Evolutionary conservation across 257 asterid species (phyloP), one percentile per base, ranked within the genome.

Genomic region (Rubia yunnanensis): DNA sequence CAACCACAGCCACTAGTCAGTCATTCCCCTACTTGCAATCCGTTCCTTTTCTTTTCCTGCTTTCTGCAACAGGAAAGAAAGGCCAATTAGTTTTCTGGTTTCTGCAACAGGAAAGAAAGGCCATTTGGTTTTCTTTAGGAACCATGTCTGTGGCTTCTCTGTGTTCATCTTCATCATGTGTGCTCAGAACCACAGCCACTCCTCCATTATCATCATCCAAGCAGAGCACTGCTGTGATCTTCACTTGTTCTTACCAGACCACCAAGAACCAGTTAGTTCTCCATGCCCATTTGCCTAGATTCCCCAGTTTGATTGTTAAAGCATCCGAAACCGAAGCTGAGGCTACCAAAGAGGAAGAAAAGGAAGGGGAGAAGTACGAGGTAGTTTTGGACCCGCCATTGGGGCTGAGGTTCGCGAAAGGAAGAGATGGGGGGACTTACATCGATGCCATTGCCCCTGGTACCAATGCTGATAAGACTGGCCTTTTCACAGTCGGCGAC

Each of bases 361-460:
- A n/a, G n/a, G 64, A 59, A 18, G 84, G 76, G 32, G 84, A 76
- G 1, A 30, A 77, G 67, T 80, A 92, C 67, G 96, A 87, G 77
- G 97, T 92, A 0, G 98, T 85, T 39, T 7, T 92, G 53, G 77
- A 80, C 49, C 92, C 89, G 83, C 97, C 97, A 0, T 84, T 74
- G 54, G 96, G 98, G 14, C 59, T 92, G 28, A 92, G 68, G 68
- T 92, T 92, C 56, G 70, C 85, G 0, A 92, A 92, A 78, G 96
- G 96, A 1, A 83, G 94, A 81, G 96, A 92, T 70, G 96, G 96
- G n/a, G 96, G 96, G 5, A 92, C 92, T 67, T 92, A 89, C 56
- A 89, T 92, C 52, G 98, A 92, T 53, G 98, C 96, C 70, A 87
- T 92, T 85, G 95, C 95, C 2, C 85, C 88, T 0, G 96, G 96